Percentiles rank a stretch among this genome's conserved stretches.
Conservation (phyloP, 345 rosid species). For the Salix udensis region DNA sequence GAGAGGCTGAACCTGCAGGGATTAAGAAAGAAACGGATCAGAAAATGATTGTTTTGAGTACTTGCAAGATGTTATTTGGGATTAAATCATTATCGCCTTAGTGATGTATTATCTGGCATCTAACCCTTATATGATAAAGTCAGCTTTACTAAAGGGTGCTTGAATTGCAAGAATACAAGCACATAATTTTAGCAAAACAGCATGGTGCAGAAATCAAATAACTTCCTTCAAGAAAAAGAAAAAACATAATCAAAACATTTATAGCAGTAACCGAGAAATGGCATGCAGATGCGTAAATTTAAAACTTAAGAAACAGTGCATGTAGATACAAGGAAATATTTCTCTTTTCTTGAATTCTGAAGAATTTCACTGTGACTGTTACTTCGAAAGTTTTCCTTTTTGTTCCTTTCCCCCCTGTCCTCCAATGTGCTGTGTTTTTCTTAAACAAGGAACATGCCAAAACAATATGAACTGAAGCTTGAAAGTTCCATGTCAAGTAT, state of each 20-base stretch:
- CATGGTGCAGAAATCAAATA: neutral
- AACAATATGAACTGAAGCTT: neutral
- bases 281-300: neutral
- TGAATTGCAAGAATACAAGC: neutral
- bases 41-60: conserved; percentile 2
- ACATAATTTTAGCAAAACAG: neutral
- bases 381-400: no score
- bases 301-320: neutral
- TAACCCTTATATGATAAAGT: neutral
- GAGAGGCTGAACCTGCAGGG: conserved; percentile 96
- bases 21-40: conserved; percentile 32
- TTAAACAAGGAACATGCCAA: neutral
- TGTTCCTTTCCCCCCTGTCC: no score
- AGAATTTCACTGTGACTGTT: neutral
- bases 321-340: neutral
- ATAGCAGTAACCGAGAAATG: neutral
- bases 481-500: neutral
- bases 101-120: neutral
- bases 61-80: conserved; percentile 5
- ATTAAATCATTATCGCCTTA: neutral
- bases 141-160: neutral
- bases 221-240: neutral
- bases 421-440: no score
- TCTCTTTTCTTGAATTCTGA: neutral
- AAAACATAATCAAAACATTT: neutral